Evolutionary conservation across 371 early-diverging fungal genomes (phyloP).

Genomic region (Mortierella sp.): DNA sequence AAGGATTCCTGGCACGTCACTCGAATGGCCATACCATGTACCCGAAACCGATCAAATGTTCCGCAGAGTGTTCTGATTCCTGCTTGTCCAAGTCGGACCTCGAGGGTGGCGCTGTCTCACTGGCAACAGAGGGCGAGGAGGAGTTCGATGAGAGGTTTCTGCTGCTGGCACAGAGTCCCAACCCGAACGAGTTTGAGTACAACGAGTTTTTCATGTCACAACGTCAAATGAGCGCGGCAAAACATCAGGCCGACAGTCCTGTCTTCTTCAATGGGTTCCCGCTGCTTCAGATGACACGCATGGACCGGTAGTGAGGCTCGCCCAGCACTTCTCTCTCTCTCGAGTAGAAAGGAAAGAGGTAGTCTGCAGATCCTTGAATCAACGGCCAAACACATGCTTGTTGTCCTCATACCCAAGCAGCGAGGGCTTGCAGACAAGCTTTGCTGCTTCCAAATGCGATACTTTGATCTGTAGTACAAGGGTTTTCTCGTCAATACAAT

Average conservation of each 20-base stretch:
- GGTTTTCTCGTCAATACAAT: not conserved
- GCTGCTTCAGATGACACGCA: slow-evolving; percentile 16
- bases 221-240: not conserved
- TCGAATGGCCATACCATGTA: slow-evolving; percentile 40
- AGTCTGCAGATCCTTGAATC: slow-evolving; percentile 5
- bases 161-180: slow-evolving; percentile 28
- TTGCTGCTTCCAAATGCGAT: slow-evolving; percentile 42
- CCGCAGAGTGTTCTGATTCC: not conserved
- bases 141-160: slow-evolving; percentile 15
- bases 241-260: slow-evolving; percentile 28
- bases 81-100: not conserved
- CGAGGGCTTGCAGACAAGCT: slow-evolving; percentile 30
- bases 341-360: no score
- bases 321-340: no score
- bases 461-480: slow-evolving; percentile 14
- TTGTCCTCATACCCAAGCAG: slow-evolving; percentile 22
- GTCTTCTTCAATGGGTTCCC: slow-evolving; percentile 41
- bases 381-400: slow-evolving; percentile 16
- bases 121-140: not conserved
- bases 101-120: not conserved
- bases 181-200: slow-evolving; percentile 23
- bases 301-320: not conserved
- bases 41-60: slow-evolving; percentile 10
- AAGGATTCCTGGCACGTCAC: slow-evolving; percentile 17
- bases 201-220: slow-evolving; percentile 13